Base-by-base conservation (phyloP, 2,329 filamentous ascomycete species). In the Magnaporthiopsis incrustans region DNA sequence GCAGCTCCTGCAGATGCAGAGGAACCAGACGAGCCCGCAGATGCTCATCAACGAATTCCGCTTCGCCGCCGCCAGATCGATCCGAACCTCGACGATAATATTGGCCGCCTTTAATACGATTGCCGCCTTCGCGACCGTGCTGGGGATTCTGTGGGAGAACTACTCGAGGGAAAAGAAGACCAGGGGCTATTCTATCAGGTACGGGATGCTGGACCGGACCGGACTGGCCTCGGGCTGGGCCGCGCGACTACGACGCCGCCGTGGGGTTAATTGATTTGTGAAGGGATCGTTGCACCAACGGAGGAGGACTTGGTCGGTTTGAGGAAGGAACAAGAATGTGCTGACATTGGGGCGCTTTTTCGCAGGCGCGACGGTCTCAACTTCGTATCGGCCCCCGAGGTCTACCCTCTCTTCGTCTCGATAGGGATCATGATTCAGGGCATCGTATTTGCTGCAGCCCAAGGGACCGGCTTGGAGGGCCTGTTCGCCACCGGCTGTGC, bases 81-180 rank as follows among this genome's bases (percentile, higher is more conserved):
- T 86, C 69, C 79, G 86, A 68, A 85, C 82, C 25, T 86, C 85
- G 30, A 84, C 83, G 58, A 82, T 88, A 64, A 84, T 87, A 66
- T 77, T 88, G 64, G 82, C 85, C 50, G 75, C 78, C 64, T 87
- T 88, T 75, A 89, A 88, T 72, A 78, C 83, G 27, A 71, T 86
- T 63, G 82, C 82, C 25, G 84, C 85, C 5, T 79, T 85, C 64
- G 78, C 79, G 25, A 85, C 84, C 8, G 81, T 82, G 12, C 67
- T 78, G 32, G 83, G 83, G 32, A 87, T 88, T 63, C 72, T 85
- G 57, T 82, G 81, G 71, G 82, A 86, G 66, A 81, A 79, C 67
- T 86, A 84, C 70, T 75, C 76, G 64, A 75, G 72, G 64, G 72
- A 76, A 26, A 81, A 75, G 72, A 76, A 76, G 68, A 77, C 73